Evolutionary conservation across 2,329 filamentous ascomycete genomes (phyloP).

Genomic region (Malbranchea zuffiana): DNA sequence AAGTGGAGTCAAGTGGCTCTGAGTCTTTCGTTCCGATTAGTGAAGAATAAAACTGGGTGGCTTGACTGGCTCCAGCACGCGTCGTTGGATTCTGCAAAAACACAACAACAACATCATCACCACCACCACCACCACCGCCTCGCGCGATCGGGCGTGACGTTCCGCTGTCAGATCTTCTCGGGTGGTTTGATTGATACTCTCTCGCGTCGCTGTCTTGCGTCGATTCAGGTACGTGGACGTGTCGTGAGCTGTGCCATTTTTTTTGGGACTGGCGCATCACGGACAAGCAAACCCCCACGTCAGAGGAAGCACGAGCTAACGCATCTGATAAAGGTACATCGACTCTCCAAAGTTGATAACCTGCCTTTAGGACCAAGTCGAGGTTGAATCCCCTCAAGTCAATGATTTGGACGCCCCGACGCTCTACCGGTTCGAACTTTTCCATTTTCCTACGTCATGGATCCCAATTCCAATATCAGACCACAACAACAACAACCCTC

Average conservation of each 20-base stretch:
- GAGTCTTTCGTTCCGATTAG: too few species aligned
- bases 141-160: too few species aligned
- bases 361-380: neutral
- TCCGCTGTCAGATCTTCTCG: too few species aligned
- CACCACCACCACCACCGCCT: too few species aligned
- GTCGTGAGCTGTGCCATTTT: conserved; percentile 4
- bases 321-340: neutral
- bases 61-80: too few species aligned
- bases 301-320: neutral
- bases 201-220: too few species aligned
- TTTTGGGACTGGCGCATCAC: neutral
- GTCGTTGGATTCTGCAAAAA: too few species aligned
- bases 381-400: conserved; percentile 11
- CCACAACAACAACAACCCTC: conserved; percentile 35
- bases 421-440: conserved; percentile 9
- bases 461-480: conserved; percentile 36
- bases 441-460: conserved; percentile 23
- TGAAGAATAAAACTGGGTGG: too few species aligned
- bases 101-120: too few species aligned
- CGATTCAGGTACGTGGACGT: neutral
- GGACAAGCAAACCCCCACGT: neutral
- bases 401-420: conserved; percentile 14
- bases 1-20: too few species aligned
- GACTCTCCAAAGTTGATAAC: neutral
- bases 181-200: too few species aligned